These are phyloP conservation scores for Calonectria naviculata DNA, from an alignment of 2,329 filamentous ascomycete species.

Conservation along the genomic window DNA sequence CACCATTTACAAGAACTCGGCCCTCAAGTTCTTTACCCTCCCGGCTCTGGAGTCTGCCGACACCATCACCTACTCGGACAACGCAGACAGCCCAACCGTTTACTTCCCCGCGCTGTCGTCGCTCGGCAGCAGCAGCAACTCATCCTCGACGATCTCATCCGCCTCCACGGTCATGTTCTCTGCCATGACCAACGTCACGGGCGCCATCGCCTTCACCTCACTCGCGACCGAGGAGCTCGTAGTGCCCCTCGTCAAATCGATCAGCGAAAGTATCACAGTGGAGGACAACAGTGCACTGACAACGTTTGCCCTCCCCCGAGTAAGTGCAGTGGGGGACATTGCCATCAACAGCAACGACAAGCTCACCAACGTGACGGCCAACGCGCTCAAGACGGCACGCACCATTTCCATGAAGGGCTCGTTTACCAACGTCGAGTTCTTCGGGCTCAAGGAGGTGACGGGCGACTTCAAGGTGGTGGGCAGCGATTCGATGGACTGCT, in stretches of 20 bases:
- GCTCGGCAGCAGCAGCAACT: conserved; percentile 38
- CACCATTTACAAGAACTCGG: conserved; percentile 36
- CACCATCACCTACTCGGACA: conserved; percentile 40
- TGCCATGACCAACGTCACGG: conserved; percentile 36
- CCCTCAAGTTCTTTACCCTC: conserved; percentile 28
- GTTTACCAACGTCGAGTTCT: conserved; percentile 41
- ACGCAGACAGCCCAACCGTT: conserved; percentile 30
- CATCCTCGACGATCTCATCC: conserved; percentile 35
- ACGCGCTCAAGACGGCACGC: conserved; percentile 39
- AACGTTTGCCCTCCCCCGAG: conserved; percentile 38
- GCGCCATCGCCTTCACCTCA: conserved; percentile 36
- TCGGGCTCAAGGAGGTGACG: conserved; percentile 37
- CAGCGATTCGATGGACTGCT: conserved; percentile 42
- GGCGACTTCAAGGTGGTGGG: conserved; percentile 41
- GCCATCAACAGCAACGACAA: conserved; percentile 36
- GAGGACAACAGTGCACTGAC: conserved; percentile 36
- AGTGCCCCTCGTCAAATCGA: conserved; percentile 36
- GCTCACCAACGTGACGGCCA: conserved; percentile 41
- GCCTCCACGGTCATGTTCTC: conserved; percentile 35
- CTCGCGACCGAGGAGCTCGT: conserved; percentile 34
- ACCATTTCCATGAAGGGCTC: conserved; percentile 38
- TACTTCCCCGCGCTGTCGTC: conserved; percentile 34
- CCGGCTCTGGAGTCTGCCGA: conserved; percentile 37
- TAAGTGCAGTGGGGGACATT: conserved; percentile 34
- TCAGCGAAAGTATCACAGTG: conserved; percentile 39